These are phyloP conservation scores for Morella rubra DNA, from an alignment of 306 rosid species.

Conservation along the genomic window DNA sequence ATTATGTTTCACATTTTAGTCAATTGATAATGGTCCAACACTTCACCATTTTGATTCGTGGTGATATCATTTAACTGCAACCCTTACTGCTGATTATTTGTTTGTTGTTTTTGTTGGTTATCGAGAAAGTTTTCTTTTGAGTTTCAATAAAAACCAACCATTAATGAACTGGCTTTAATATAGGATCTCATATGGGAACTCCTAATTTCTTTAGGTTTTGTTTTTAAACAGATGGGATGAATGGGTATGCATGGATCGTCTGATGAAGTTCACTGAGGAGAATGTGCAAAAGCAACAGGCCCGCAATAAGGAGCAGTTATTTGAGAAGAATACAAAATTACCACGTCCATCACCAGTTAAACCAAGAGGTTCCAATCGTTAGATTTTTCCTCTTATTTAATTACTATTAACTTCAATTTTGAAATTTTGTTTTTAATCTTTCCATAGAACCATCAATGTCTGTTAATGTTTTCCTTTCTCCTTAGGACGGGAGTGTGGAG, in stretches of 20 bases:
- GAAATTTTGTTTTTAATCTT: too few relatives aligned
- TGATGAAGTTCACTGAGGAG: slow-evolving; percentile 63
- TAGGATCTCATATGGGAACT: neutral
- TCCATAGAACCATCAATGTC: too few relatives aligned
- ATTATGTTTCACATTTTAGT: neutral
- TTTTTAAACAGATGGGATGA: slow-evolving; percentile 82
- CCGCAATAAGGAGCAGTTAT: slow-evolving; percentile 31
- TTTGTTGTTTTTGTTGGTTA: too few relatives aligned
- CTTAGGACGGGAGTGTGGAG: too few relatives aligned
- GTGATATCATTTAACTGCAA: too few relatives aligned
- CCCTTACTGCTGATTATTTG: too few relatives aligned
- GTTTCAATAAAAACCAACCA: too few relatives aligned
- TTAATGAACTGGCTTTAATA: too few relatives aligned
- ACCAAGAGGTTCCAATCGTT: slow-evolving; percentile 45
- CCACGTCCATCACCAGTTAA: slow-evolving; percentile 38
- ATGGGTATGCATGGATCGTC: slow-evolving; percentile 66
- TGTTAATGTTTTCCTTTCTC: too few relatives aligned
- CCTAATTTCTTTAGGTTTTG: slow-evolving; percentile 9
- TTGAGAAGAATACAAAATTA: slow-evolving; percentile 43
- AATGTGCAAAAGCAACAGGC: slow-evolving; percentile 46
- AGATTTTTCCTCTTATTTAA: slow-evolving; percentile 28
- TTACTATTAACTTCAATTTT: neutral
- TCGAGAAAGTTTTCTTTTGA: too few relatives aligned
- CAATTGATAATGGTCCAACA: too few relatives aligned
- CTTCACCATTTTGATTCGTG: too few relatives aligned